These are phyloP conservation scores for Monosporascus sp. DNA, from an alignment of 2,329 filamentous ascomycete genomes.

Conservation along the genomic window DNA sequence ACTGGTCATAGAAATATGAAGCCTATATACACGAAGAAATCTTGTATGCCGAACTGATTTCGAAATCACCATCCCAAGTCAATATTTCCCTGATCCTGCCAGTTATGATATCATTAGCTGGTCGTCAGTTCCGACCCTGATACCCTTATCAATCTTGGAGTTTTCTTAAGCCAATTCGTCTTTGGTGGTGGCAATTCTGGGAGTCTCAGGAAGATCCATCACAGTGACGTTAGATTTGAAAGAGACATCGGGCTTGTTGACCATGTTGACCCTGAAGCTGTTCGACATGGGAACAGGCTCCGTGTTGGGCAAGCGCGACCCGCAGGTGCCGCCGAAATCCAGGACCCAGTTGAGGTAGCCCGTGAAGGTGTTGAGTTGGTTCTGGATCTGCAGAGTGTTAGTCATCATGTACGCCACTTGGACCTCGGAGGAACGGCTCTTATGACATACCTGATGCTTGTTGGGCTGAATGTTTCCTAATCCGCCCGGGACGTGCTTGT, in stretches of 20 bases:
- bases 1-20: too few relatives aligned
- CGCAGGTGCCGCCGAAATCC: background rate
- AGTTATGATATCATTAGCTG: too few relatives aligned
- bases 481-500: background rate
- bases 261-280: background rate
- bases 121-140: too few relatives aligned
- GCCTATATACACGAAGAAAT: too few relatives aligned
- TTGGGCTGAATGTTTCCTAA: background rate
- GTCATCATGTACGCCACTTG: too few relatives aligned
- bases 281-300: background rate
- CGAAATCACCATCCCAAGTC: too few relatives aligned
- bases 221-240: background rate
- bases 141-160: too few relatives aligned
- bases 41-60: too few relatives aligned
- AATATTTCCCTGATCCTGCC: too few relatives aligned
- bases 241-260: background rate
- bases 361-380: background rate
- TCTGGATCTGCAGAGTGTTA: background rate
- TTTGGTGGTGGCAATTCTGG: background rate
- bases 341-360: background rate
- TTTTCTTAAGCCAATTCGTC: too few relatives aligned
- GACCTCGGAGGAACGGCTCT: too few relatives aligned
- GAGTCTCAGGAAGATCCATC: background rate
- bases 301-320: background rate
- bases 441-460: background rate